Conservation (phyloP, 2,329 filamentous ascomycete genomes). For the Diaporthe batatas region DNA sequence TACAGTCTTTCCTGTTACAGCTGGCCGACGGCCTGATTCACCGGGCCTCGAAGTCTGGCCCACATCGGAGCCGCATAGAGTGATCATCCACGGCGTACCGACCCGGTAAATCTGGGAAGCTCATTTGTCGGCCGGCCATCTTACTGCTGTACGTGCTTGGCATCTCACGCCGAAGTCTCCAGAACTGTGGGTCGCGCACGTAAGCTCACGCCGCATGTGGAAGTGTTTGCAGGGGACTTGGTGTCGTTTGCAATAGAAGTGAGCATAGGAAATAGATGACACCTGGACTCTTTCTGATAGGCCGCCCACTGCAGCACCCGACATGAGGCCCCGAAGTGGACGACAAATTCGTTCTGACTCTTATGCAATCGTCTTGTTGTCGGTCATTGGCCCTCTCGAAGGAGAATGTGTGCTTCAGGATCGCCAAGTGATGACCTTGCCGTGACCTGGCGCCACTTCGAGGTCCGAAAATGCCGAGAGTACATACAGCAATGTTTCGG, state of each 20-base stretch:
- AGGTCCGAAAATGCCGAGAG: not conserved
- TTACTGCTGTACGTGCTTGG: not conserved
- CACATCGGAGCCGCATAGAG: not conserved
- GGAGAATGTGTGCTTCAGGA: not conserved
- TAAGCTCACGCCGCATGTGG: constrained; percentile 2
- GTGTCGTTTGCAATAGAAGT: not conserved
- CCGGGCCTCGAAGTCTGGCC: not conserved
- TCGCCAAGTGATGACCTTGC: not conserved
- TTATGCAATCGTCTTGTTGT: not conserved
- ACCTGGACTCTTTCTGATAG: not conserved
- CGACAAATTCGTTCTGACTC: not conserved
- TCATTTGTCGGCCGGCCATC: not conserved
- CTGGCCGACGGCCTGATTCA: constrained; percentile 9
- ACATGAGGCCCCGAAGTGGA: not conserved
- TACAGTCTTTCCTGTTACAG: constrained; percentile 9
- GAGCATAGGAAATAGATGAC: not conserved
- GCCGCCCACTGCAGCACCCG: not conserved
- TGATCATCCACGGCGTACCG: not conserved
- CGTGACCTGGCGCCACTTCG: not conserved
- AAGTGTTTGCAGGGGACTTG: not conserved
- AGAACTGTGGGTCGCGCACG: constrained; percentile 37
- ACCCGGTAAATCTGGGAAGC: constrained; percentile 7
- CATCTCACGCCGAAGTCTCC: constrained; percentile 7
- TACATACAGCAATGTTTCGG: not conserved
- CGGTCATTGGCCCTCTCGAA: not conserved